phyloP scores from a whole-genome alignment of 192 early-diverging fungal species.

The Endogone sp. region DNA sequence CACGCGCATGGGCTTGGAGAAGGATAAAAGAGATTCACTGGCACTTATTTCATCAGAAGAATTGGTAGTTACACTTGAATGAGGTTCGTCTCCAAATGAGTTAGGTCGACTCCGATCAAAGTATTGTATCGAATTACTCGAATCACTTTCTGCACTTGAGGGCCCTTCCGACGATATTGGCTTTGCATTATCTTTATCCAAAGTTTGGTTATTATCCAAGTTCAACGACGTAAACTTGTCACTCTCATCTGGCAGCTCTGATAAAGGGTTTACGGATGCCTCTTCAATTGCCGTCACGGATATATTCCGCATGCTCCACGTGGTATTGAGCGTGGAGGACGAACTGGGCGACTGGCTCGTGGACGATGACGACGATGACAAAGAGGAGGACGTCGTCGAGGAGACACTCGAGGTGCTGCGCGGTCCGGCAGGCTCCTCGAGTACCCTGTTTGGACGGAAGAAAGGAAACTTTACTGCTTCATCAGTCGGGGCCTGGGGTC shows the following conservation, averaged over 20 bases:
- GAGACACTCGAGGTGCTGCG: neutral
- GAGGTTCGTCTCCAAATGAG: too few relatives aligned
- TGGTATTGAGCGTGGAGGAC: constrained; percentile 6
- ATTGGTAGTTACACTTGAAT: neutral
- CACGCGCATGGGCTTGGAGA: constrained; percentile 10
- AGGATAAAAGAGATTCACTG: neutral
- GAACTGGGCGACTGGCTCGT: constrained; percentile 14
- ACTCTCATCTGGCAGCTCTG: too few relatives aligned
- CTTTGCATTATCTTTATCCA: neutral
- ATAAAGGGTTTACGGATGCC: too few relatives aligned
- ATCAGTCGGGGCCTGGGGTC: constrained; percentile 40
- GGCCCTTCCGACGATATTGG: neutral
- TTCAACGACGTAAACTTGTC: too few relatives aligned
- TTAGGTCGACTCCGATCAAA: neutral
- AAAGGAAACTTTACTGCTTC: constrained; percentile 22
- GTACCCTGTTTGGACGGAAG: constrained; percentile 9
- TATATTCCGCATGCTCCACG: neutral
- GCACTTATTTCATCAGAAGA: constrained; percentile 15
- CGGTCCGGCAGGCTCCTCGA: neutral
- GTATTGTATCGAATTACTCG: neutral
- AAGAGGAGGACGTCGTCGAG: neutral
- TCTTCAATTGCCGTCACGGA: neutral
- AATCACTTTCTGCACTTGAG: neutral
- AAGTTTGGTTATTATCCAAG: too few relatives aligned
- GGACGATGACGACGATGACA: neutral